phyloP scores from a whole-genome alignment of 371 early-diverging fungal species.

The Mucor circinelloides region DNA sequence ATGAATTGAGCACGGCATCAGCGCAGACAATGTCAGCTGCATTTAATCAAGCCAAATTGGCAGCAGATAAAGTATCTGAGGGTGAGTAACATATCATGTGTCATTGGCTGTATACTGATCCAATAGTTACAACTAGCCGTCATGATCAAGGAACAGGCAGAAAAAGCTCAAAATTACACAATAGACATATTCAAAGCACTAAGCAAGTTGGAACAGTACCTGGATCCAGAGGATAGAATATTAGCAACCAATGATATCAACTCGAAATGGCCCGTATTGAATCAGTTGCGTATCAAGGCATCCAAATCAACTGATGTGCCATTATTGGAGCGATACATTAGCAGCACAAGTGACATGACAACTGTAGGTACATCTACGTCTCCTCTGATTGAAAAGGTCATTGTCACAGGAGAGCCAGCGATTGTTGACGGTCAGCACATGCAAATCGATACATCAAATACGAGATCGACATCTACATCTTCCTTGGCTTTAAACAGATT shows the following conservation, averaged over 20 bases:
- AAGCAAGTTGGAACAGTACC: conserved; percentile 11
- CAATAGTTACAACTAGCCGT: conserved; percentile 2
- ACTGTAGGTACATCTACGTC: conserved; percentile 12
- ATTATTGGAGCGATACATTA: conserved; percentile 12
- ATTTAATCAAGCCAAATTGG: conserved; percentile 25
- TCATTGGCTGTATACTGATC: background rate
- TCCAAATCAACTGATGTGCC: conserved; percentile 1
- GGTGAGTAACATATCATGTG: background rate
- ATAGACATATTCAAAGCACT: conserved; percentile 23
- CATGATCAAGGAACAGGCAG: conserved; percentile 20
- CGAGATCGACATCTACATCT: background rate
- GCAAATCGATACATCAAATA: background rate
- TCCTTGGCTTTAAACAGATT: conserved; percentile 19
- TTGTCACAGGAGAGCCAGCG: background rate
- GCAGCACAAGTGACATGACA: conserved; percentile 18
- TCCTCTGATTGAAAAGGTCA: conserved; percentile 1
- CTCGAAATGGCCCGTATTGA: conserved; percentile 16
- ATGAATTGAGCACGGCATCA: conserved; percentile 25
- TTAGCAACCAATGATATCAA: background rate
- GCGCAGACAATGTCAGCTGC: conserved; percentile 15
- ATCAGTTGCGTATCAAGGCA: background rate
- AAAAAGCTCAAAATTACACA: background rate
- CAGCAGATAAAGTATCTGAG: conserved; percentile 27
- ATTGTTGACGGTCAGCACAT: background rate
- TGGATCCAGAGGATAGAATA: conserved; percentile 19